Evolutionary conservation across 306 rosid genomes (phyloP), one percentile per base, ranked within the genome.

Genomic region (Acacia confusa): DNA sequence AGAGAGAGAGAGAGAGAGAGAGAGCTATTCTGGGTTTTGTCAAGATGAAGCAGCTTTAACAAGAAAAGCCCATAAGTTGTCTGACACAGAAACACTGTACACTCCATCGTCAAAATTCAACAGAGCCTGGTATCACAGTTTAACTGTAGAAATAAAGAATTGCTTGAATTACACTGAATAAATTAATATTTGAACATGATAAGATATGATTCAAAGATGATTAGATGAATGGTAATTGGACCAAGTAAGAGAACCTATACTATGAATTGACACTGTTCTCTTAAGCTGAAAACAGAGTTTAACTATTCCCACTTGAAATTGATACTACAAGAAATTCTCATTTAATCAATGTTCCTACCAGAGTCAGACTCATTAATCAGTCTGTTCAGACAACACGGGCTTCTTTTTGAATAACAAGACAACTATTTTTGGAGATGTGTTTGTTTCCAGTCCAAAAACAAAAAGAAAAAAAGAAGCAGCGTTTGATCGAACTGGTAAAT

Each of bases 21-120:
- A 1, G n/a, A n/a, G n/a, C 16, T 0, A 60, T 60, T 60, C 19
- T 24, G 66, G 66, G 16, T 78, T 36, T 81, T 40, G 87, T 79
- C 76, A 83, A 68, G 38, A 73, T 48, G 61, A 82, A 34, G 82
- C 82, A 73, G 44, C 77, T 12, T 84, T 81, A 34, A 10, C 58
- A 3, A 68, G 79, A 82, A 65, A 45, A 27, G 47, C 13, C 84
- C 47, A 40, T 25, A 50, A 77, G 50, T 25, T 24, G 70, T 78
- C 77, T 83, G 85, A 82, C 83, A 81, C 28, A 52, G 34, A 25
- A 68, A 66, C 27, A 76, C 63, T 63, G 63, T 32, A 44, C 82
- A 65, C n/a, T 25, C 76, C 72, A 41, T 58, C 72, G 55, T 24
- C 22, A 22, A 67, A 55, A 77, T 36, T 45, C 20, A 72, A 45